Evolutionary conservation across 345 rosid species (phyloP), one percentile per base, ranked within the genome.

Genomic region (Erucastrum elatum): DNA sequence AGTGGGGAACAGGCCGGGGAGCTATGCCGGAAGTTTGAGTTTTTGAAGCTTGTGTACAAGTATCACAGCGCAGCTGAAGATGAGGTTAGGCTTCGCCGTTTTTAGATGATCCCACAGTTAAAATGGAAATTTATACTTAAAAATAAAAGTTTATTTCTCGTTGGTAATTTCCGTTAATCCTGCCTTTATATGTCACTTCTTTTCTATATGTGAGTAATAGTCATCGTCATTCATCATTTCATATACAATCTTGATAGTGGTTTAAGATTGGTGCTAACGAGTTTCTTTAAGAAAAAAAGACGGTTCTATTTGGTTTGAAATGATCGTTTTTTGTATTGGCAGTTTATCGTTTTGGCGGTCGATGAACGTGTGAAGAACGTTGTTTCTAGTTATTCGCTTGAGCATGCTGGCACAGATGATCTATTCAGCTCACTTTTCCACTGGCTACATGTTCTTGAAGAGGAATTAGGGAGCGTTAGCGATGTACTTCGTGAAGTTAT

Each of bases 291-390:
- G 2, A 13, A 58, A 25, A 13, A 58, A 58, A 3, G n/a, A 21
- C 21, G 21, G 21, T 21, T 21, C 21, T 21, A 21, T 21, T 21
- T 21, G 3, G 34, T 59, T 10, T 77, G 70, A 53, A 49, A 21
- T 21, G 21, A 51, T 67, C 49, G 37, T 76, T 66, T 44, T 78
- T 63, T 79, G 46, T 35, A 11, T 17, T 85, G 75, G 82, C 91
- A 94, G 97, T 96, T 94, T 49, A 89, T 94, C 75, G 90, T 94
- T 85, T 87, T 86, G 15, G 98, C 98, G 29, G 91, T 94, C 27
- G 97, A 94, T 78, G 84, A 76, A 77, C 93, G 96, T 6, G 98
- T 94, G 74, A 91, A 94, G 85, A 94, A 94, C 85, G 88, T 94
- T 33, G 96, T 96, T 39, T 86, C 87, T 17, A 94, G 93, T 39